Base-by-base conservation (phyloP, 208 protist species). In the Borovskyia barvae region DNA sequence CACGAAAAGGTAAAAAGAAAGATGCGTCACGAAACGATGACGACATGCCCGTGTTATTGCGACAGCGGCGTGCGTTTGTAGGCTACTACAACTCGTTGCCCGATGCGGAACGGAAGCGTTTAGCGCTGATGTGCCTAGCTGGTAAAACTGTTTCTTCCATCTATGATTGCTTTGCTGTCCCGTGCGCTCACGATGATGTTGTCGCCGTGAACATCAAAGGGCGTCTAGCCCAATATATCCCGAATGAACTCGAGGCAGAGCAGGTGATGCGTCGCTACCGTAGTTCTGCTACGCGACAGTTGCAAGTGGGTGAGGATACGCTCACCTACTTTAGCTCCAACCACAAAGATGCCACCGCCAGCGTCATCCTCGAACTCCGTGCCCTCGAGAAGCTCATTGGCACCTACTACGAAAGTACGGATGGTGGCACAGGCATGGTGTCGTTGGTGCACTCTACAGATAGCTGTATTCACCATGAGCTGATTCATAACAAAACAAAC, bases 401-500 rank as follows among this genome's bases (percentile, higher is more conserved):
- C 20, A 96, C 91, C 20, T 96, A 94, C 70, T 96, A 96, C 68
- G 91, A 96, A 55, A 92, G 78, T 67, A 91, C 86, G 3, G 85
- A 88, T 59, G 90, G 83, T 45, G 90, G 90, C 26, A 94, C 85
- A 12, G 91, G 91, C 32, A 94, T 97, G 89, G 90, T 95, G 51
- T 91, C 87, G 12, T 84, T 97, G n/a, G 86, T 94, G 39, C 85
- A 95, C 66, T 59, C 71, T 53, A 72, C 73, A 20, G 87, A 95
- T 61, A 95, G 87, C 72, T 94, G 87, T 62, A 94, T 97, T 59
- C 92, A 97, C 52, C 92, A 95, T 60, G 85, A 95, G 72, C 78
- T 97, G n/a, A 90, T 94, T 45, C 92, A 95, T 69, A 95, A 93
- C 74, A 92, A 95, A 54, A 97, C 92, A 3, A 87, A 77, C 58